Conservation (phyloP, 2,329 filamentous ascomycete species). For the Talaromyces sp. region DNA sequence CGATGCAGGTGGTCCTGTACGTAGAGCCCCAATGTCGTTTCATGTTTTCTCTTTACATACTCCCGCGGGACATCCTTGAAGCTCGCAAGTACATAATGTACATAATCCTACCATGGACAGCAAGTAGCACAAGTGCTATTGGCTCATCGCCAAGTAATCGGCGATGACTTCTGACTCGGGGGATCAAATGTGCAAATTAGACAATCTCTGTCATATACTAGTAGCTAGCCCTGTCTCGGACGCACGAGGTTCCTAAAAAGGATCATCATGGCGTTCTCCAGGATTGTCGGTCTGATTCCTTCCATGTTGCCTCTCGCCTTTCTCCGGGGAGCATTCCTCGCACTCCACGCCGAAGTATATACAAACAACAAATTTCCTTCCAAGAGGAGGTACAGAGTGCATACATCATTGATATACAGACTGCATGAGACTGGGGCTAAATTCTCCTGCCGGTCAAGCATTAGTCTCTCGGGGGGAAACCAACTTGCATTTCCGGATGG, state of each 20-base stretch:
- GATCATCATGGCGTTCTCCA: background rate
- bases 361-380: background rate
- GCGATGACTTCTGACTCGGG: background rate
- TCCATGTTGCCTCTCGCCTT: background rate
- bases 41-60: background rate
- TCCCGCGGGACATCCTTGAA: background rate
- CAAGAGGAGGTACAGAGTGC: background rate
- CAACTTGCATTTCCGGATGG: slow-evolving; percentile 15
- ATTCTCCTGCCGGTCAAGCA: slow-evolving; percentile 5
- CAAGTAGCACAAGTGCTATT: background rate
- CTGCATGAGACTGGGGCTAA: background rate
- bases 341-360: background rate
- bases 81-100: background rate
- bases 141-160: slow-evolving; percentile 1
- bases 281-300: background rate
- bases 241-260: background rate
- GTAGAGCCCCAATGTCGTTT: background rate
- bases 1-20: background rate
- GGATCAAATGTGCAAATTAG: background rate
- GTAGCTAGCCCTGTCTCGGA: background rate
- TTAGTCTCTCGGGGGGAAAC: slow-evolving; percentile 19
- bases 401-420: slow-evolving; percentile 1
- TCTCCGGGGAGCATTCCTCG: background rate
- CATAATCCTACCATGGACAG: background rate
- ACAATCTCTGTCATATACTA: background rate